Evolutionary conservation across 148 eudicot genomes (phyloP).

Genomic region (Rhododendron griersonianum): DNA sequence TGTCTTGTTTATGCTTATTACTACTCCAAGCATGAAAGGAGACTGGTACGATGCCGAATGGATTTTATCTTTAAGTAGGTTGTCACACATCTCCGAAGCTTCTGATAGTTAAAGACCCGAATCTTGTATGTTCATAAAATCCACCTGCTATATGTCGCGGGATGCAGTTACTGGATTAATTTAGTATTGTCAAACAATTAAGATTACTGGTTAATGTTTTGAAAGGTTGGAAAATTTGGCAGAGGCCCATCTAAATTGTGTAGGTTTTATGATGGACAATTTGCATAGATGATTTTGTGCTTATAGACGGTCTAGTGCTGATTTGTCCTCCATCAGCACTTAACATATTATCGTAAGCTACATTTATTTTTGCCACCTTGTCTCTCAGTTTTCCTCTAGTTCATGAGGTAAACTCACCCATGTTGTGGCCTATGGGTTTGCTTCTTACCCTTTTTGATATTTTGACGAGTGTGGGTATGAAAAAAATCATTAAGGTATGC

Average conservation of each 20-base stretch:
- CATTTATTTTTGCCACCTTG: neutral
- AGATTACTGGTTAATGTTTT: neutral
- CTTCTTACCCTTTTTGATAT: neutral
- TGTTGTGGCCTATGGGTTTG: neutral
- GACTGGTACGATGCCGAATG: neutral
- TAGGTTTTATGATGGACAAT: neutral
- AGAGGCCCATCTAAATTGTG: neutral
- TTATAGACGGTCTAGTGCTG: neutral
- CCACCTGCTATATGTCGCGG: neutral
- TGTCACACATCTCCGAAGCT: neutral
- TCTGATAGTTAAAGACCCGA: neutral
- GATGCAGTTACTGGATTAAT: neutral
- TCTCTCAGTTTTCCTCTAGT: neutral
- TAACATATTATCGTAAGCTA: neutral
- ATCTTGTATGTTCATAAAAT: neutral
- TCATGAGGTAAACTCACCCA: neutral
- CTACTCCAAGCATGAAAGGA: neutral
- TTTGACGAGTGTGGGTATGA: neutral
- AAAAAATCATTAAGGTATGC: neutral
- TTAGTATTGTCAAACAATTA: neutral
- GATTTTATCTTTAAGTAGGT: neutral
- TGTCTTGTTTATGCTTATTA: neutral
- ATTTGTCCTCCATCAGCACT: neutral
- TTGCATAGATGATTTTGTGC: neutral
- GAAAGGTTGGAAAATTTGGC: neutral